Evolutionary conservation across 257 asterid genomes (phyloP), one percentile per base, ranked within the genome.

Genomic region (Ballota nigra): DNA sequence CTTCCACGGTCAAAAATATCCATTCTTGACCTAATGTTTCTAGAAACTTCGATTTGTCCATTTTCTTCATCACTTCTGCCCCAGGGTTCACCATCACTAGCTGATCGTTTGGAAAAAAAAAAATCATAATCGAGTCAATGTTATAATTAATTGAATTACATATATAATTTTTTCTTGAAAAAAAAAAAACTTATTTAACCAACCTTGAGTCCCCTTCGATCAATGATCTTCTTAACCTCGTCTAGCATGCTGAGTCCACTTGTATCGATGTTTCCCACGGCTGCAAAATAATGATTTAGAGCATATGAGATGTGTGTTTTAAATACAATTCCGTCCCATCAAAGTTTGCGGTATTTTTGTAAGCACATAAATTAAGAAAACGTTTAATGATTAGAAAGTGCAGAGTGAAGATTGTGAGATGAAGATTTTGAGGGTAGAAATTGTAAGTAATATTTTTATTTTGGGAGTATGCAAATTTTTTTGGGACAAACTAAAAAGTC

Each of bases 251-350:
- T 86, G 31, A 95, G 88, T 59, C 98, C 99, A 43, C 99, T 95
- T 1, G 99, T 95, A 72, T 95, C 99, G 22, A 95, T 92, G 89
- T 90, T 95, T 6, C 96, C 98, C 26, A 95, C 95, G 28, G 96
- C 99, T 95, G 86, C 65, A 63, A 33, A 12, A 40, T 7, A 3
- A 23, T 19, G 12, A 70, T 10, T 59, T 58, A 26, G 5, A 26
- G 29, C 15, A 64, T 63, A 33, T 33, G n/a, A n/a, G n/a, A n/a
- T n/a, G n/a, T n/a, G n/a, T n/a, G n/a, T n/a, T n/a, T n/a, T n/a
- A n/a, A n/a, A n/a, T n/a, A n/a, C n/a, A n/a, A n/a, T n/a, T n/a
- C n/a, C n/a, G n/a, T n/a, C n/a, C n/a, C n/a, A n/a, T n/a, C n/a
- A n/a, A n/a, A n/a, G n/a, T n/a, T n/a, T n/a, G n/a, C n/a, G n/a